Evolutionary conservation across 2,329 filamentous ascomycete species (phyloP).

Genomic region (Curvularia eragrostidis): DNA sequence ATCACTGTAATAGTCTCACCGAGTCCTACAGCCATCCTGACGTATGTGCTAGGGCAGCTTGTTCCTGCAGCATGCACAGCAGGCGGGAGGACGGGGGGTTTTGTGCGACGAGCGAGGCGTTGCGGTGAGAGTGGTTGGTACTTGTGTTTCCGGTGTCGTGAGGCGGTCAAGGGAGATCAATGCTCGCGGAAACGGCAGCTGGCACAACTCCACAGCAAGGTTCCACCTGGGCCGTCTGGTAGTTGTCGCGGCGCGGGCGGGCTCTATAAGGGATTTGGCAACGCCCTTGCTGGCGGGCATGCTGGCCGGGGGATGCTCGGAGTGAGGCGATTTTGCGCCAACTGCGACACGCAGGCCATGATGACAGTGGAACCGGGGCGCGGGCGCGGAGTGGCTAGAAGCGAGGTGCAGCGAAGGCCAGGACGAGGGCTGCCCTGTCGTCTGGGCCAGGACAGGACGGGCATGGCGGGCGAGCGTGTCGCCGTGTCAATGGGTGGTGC

Average conservation of each 20-base stretch:
- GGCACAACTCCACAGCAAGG: slow-evolving; percentile 33
- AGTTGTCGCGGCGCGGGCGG: slow-evolving; percentile 10
- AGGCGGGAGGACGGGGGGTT: slow-evolving; percentile 26
- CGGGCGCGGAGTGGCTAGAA: slow-evolving; percentile 21
- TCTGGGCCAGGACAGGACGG: slow-evolving; percentile 31
- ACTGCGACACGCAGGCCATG: slow-evolving; percentile 24
- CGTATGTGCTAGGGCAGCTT: slow-evolving; percentile 13
- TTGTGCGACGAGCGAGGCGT: slow-evolving; percentile 27
- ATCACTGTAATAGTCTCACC: slow-evolving; percentile 86
- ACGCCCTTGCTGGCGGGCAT: slow-evolving; percentile 7
- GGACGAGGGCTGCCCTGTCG: slow-evolving; percentile 28
- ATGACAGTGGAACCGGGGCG: slow-evolving; percentile 29
- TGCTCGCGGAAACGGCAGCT: slow-evolving; percentile 34
- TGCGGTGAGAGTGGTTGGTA: slow-evolving; percentile 24
- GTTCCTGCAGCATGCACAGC: slow-evolving; percentile 34
- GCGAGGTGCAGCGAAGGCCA: slow-evolving; percentile 30
- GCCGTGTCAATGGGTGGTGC: slow-evolving; percentile 38
- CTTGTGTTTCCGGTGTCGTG: slow-evolving; percentile 24
- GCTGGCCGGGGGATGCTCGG: slow-evolving; percentile 20
- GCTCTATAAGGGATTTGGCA: slow-evolving; percentile 15
- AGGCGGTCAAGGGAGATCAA: slow-evolving; percentile 43
- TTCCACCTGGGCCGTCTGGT: slow-evolving; percentile 27
- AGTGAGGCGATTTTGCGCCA: slow-evolving; percentile 38
- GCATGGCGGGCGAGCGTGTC: slow-evolving; percentile 37
- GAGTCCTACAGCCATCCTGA: slow-evolving; percentile 55